Percentiles rank a stretch among this genome's conserved stretches.
phyloP scores from a whole-genome alignment of 306 rosid species.

The Rubus parviflorus region DNA sequence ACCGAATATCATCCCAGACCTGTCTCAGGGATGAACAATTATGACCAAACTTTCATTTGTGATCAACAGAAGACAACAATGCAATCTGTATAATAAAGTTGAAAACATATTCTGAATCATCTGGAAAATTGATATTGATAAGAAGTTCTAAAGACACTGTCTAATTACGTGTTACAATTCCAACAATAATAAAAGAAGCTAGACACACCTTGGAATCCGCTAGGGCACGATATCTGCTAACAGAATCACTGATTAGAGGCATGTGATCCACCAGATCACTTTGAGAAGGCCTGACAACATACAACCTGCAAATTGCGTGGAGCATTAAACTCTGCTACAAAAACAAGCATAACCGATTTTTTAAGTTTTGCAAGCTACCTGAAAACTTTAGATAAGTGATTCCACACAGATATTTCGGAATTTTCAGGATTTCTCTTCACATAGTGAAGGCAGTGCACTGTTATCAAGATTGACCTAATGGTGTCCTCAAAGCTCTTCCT shows the following conservation, averaged over 20 bases:
- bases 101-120: not conserved
- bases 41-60: not conserved
- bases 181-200: not conserved
- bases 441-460: constrained; percentile 60
- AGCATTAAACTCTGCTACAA: not conserved
- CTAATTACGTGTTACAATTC: constrained; percentile 5
- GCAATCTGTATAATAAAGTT: not conserved
- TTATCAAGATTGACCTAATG: constrained; percentile 45
- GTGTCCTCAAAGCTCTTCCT: constrained; percentile 40
- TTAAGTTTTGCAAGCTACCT: constrained; percentile 23
- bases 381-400: constrained; percentile 34
- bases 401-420: constrained; percentile 34
- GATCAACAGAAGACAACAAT: not conserved
- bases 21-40: not conserved
- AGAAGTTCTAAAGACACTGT: not conserved
- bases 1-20: not conserved
- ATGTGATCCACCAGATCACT: constrained; percentile 40
- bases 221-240: constrained; percentile 42
- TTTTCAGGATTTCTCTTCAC: constrained; percentile 51
- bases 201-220: constrained; percentile 46
- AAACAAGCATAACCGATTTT: not conserved
- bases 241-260: constrained; percentile 45
- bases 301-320: constrained; percentile 38
- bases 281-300: constrained; percentile 41
- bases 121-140: not conserved